Base-by-base conservation (phyloP, 2,329 filamentous ascomycete genomes). In the Plectosphaerella cucumerina region DNA sequence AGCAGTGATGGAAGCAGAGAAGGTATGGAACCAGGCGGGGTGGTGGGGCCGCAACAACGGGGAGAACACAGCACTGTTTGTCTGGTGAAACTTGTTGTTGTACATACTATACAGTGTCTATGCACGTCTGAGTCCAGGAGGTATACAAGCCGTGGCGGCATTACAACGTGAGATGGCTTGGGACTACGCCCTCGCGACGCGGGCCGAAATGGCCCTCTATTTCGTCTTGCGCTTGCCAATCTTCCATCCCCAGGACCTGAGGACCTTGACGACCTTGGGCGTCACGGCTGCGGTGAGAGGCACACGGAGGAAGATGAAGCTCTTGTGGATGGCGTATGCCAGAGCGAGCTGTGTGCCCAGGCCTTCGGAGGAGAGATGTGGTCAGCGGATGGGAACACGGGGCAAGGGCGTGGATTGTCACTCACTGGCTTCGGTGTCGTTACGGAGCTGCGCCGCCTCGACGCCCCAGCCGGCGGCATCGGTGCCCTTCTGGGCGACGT, bases 311-410 rank as follows among this genome's bases (percentile, higher is more conserved):
- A 99, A 96, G 62, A 99, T 97, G 69, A 97, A 90, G 60, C 89
- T 95, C 74, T 99, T 99, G 77, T 99, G 94, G 52, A 99, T 90
- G 23, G 93, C 93, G 65, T 99, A 99, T 12, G 94, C 94, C 46
- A 99, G 80, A 15, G 90, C 91, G 26, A 99, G 75, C 65, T 97
- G 91, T 9, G 94, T 97, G 48, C 77, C 82, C 33, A 86, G 68
- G 59, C 82, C 82, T 86, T 56, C 37, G 35, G 35, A 39, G 35
- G 17, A 42, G 39, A 21, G 9, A 20, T 18, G 33, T 21, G 42
- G 37, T 53, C 50, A 37, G 58, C 62, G 47, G 61, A 52, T 31
- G 26, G 12, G 9, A 31, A 10, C 8, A 31, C 12, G 26, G 18
- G 34, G 42, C 10, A 31, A 20, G 23, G 41, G 42, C 8, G 26